A percentile compares a stretch with the other conserved stretches of the same genome.
These are phyloP conservation scores for Macaranga tanarius DNA, from an alignment of 441 rosid genomes.

Conservation along the genomic window DNA sequence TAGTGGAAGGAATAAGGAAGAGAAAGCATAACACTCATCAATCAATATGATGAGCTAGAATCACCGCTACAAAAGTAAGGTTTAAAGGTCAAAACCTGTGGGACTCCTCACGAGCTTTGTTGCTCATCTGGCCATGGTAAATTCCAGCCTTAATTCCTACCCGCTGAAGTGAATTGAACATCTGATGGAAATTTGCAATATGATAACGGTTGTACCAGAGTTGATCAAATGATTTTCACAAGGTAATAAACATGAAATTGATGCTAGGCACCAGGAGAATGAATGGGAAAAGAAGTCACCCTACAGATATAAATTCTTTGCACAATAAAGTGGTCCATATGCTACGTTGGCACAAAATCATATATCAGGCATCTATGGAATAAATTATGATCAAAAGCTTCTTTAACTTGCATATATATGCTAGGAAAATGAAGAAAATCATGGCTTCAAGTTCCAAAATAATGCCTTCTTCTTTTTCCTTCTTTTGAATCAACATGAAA, in stretches of 20 bases:
- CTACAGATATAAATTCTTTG: neutral
- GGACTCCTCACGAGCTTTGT: constrained; percentile 44
- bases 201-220: neutral
- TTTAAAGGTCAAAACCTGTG: constrained; percentile 40
- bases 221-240: neutral
- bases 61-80: constrained; percentile 2
- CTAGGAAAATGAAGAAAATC: neutral
- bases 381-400: neutral
- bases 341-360: neutral
- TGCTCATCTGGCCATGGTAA: constrained; percentile 54
- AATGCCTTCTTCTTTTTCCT: neutral
- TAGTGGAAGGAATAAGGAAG: constrained; percentile 1
- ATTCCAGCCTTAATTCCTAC: constrained; percentile 43
- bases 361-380: neutral
- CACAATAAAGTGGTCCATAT: neutral
- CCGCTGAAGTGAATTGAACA: constrained; percentile 35
- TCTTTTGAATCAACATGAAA: neutral
- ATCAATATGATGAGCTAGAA: neutral
- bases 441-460: neutral
- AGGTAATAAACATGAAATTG: neutral
- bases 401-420: neutral
- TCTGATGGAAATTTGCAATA: constrained; percentile 26
- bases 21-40: neutral
- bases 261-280: neutral
- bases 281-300: neutral